phyloP scores from a whole-genome alignment of 495 filamentous ascomycete genomes.

The Hypoxylon lienhwacheense region DNA sequence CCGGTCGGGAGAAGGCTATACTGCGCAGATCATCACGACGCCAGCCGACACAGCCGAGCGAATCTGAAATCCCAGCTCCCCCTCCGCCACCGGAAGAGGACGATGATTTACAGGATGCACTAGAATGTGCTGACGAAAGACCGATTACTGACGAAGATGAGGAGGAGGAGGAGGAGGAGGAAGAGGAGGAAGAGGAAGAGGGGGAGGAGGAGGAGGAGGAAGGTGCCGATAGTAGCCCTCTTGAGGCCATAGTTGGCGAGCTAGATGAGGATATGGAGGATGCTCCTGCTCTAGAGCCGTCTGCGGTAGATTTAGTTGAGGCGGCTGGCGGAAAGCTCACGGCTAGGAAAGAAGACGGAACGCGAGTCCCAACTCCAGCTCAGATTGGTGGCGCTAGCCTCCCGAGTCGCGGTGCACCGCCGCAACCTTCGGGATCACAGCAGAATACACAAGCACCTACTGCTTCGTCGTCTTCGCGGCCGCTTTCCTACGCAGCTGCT shows the following conservation, averaged over 20 bases:
- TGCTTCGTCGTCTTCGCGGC: constrained; percentile 54
- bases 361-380: constrained; percentile 82
- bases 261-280: constrained; percentile 87
- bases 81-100: constrained; percentile 58
- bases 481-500: constrained; percentile 80
- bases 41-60: constrained; percentile 48
- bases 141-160: constrained; percentile 78
- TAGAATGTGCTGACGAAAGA: constrained; percentile 95
- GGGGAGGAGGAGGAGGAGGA: constrained; percentile 68
- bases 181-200: constrained; percentile 67
- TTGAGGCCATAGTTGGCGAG: constrained; percentile 88
- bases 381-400: constrained; percentile 50
- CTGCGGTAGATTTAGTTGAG: constrained; percentile 90
- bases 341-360: constrained; percentile 95
- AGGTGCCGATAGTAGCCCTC: constrained; percentile 63
- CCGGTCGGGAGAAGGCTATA: constrained; percentile 53
- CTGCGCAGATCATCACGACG: constrained; percentile 59
- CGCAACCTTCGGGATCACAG: constrained; percentile 47
- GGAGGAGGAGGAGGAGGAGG: constrained; percentile 67
- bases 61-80: constrained; percentile 49
- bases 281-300: constrained; percentile 68
- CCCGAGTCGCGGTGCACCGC: constrained; percentile 51
- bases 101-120: constrained; percentile 60
- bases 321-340: constrained; percentile 89
- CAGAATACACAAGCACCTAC: constrained; percentile 54